Evolutionary conservation across 2,329 filamentous ascomycete genomes (phyloP).

Genomic region (Nemania serpens): DNA sequence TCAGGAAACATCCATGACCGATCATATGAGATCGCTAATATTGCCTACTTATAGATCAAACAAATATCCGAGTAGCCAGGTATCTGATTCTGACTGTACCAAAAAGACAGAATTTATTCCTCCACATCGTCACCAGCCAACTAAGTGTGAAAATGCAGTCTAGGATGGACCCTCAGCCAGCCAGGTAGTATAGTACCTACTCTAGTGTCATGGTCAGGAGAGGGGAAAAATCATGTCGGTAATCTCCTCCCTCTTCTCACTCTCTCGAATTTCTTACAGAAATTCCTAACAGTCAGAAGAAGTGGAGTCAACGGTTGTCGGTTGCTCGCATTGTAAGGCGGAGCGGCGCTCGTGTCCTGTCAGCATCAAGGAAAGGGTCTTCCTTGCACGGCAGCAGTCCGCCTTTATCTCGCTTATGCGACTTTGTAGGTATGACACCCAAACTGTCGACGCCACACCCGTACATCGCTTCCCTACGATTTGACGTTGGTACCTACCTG

Average conservation of each 20-base stretch:
- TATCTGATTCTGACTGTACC: slow-evolving; percentile 11
- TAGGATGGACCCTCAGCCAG: no score
- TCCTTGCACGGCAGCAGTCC: neutral
- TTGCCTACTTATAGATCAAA: slow-evolving; percentile 18
- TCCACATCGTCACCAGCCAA: neutral
- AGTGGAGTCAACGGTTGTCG: slow-evolving; percentile 8
- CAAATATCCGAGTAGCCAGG: neutral
- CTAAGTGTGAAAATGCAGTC: neutral
- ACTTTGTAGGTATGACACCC: no score
- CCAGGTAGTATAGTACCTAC: no score
- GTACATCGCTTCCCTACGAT: slow-evolving; percentile 8
- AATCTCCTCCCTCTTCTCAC: neutral
- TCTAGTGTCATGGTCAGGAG: no score
- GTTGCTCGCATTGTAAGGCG: neutral
- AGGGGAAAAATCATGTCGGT: no score
- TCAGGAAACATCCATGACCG: neutral
- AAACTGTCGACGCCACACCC: slow-evolving; percentile 19
- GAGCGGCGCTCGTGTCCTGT: slow-evolving; percentile 18
- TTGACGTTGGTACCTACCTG: no score
- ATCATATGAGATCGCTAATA: slow-evolving; percentile 16
- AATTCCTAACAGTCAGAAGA: slow-evolving; percentile 19
- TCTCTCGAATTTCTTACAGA: slow-evolving; percentile 3
- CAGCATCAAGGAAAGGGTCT: slow-evolving; percentile 12
- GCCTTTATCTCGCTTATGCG: neutral
- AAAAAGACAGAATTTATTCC: neutral